Base-by-base conservation (phyloP, 129 eudicot genomes). In the Helianthus tuberosus region DNA sequence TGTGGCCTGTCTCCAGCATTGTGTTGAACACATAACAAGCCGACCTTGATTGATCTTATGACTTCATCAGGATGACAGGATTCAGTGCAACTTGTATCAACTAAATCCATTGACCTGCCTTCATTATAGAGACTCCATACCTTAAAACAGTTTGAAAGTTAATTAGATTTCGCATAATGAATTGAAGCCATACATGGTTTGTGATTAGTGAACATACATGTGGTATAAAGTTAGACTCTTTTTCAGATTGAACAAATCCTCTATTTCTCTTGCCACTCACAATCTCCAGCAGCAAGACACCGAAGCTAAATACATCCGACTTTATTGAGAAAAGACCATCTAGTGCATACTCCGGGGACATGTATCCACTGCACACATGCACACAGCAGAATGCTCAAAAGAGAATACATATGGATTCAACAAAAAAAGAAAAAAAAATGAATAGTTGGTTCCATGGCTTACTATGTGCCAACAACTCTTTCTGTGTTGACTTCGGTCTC, bases 21-120 rank as follows among this genome's bases (percentile, higher is more conserved):
- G 43, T 80, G 84, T 74, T 80, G 84, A 43, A 80, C 80, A 65
- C 84, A 80, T 47, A 63, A 65, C 48, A 80, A 32, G 27, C 80
- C 80, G 3, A 80, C 68, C 25, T 61, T 29, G 17, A 79, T 68
- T 79, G 83, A 66, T 79, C 79, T 59, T 60, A 73, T 5, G 41
- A 79, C 83, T 73, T 73, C 79, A 11, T 41, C 6, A 27, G 36
- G 68, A 38, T 79, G 10, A 25, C 71, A 55, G 9, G 83, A 66
- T 59, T 48, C 57, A 6, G 63, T 44, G 12, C 52, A 58, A 69
- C 5, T 51, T 71, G 55, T n/a, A 64, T 75, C 81, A 35, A 57
- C 10, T 23, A 75, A 46, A 53, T 75, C 77, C 62, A 75, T 25
- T 29, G 71, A 13, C 25, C 36, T 81, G 11, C 64, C 77, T 70